Conservation (phyloP, 2,329 filamentous ascomycete species). For the Aspergillus aculeatinus region DNA sequence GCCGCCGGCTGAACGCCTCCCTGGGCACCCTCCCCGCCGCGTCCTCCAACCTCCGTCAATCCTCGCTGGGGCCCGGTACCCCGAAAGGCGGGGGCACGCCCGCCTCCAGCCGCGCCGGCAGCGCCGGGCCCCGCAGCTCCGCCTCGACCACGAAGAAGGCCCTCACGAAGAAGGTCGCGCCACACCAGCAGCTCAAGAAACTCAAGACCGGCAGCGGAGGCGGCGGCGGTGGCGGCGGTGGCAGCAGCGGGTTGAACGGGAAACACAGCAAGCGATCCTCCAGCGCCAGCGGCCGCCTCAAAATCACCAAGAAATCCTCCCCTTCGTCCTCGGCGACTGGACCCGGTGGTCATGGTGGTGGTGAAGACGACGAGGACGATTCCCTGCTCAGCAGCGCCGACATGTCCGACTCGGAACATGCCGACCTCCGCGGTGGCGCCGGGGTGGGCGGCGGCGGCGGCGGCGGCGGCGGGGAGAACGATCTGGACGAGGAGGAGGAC, state of each 20-base stretch:
- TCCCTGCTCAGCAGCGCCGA: constrained; percentile 54
- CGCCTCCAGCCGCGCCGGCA: constrained; percentile 55
- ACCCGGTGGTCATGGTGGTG: constrained; percentile 17
- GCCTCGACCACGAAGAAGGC: constrained; percentile 44
- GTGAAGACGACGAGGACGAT: constrained; percentile 53
- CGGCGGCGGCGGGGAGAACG: constrained; percentile 32
- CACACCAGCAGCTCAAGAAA: constrained; percentile 51
- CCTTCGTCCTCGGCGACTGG: constrained; percentile 28
- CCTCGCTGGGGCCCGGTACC: constrained; percentile 62
- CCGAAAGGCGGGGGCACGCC: constrained; percentile 57
- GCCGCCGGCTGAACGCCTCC: constrained; percentile 56
- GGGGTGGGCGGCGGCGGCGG: not conserved
- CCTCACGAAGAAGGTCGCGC: constrained; percentile 55
- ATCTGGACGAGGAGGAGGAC: constrained; percentile 47
- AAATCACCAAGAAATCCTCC: constrained; percentile 42
- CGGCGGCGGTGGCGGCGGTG: not conserved
- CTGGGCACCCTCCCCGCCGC: constrained; percentile 55
- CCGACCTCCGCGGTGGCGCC: constrained; percentile 22
- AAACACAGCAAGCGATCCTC: constrained; percentile 46
- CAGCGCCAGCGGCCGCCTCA: constrained; percentile 39
- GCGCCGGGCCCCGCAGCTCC: constrained; percentile 53
- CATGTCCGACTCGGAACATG: constrained; percentile 48
- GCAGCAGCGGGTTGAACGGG: constrained; percentile 18
- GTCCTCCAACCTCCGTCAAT: constrained; percentile 58
- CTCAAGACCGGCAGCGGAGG: constrained; percentile 29